A percentile compares a stretch with the other conserved stretches of the same genome.
These are phyloP conservation scores for Sporormia fimetaria DNA, from an alignment of 495 filamentous ascomycete genomes.

Conservation along the genomic window DNA sequence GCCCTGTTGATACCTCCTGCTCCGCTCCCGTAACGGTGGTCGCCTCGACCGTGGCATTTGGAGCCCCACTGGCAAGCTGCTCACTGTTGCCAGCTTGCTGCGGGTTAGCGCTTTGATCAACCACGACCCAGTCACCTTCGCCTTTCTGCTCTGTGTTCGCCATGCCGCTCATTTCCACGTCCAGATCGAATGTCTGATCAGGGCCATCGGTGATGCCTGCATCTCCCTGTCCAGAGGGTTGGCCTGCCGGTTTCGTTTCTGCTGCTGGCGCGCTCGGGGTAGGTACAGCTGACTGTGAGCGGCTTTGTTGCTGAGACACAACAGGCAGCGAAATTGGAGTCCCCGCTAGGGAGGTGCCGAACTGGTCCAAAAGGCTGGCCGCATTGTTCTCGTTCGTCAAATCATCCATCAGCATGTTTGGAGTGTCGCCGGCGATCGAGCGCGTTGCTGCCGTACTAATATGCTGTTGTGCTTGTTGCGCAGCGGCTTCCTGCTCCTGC, in stretches of 20 bases:
- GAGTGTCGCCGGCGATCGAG: too few relatives aligned
- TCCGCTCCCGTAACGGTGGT: conserved; percentile 11
- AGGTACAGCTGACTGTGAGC: conserved; percentile 16
- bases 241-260: conserved; percentile 4
- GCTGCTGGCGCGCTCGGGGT: conserved; percentile 10
- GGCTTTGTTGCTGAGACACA: conserved; percentile 20
- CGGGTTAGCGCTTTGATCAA: conserved; percentile 31
- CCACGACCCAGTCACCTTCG: conserved; percentile 51
- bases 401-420: too few relatives aligned
- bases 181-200: conserved; percentile 24
- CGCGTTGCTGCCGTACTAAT: conserved; percentile 14
- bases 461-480: conserved; percentile 9
- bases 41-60: conserved; percentile 1
- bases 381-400: conserved; percentile 23
- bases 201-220: conserved; percentile 3
- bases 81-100: conserved; percentile 10
- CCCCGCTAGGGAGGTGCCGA: conserved; percentile 16
- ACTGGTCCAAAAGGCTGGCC: conserved; percentile 26
- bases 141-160: conserved; percentile 19
- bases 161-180: conserved; percentile 28
- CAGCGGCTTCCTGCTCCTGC: conserved; percentile 14
- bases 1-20: conserved; percentile 27
- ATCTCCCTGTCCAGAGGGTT: too few relatives aligned
- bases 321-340: conserved; percentile 21
- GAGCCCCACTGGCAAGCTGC: conserved; percentile 1